These are phyloP conservation scores for Colletotrichum liaoningense DNA, from an alignment of 2,329 filamentous ascomycete genomes.

Conservation along the genomic window DNA sequence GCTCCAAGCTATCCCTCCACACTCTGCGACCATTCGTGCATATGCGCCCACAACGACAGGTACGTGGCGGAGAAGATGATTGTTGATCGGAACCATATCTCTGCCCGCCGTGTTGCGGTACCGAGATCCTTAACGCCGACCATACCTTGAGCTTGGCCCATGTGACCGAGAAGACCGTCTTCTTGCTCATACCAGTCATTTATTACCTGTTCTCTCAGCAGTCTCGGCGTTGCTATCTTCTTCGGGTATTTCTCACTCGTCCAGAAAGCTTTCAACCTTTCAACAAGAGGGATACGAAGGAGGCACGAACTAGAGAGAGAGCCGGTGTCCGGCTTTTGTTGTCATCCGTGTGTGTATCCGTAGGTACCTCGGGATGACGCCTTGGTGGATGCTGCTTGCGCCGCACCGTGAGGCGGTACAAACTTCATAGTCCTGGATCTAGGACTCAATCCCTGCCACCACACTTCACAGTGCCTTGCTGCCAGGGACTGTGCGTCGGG, in stretches of 20 bases:
- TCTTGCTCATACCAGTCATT: background rate
- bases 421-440: constrained; percentile 28
- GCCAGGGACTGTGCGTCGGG: constrained; percentile 27
- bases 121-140: background rate
- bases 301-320: background rate
- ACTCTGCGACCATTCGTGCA: constrained; percentile 30
- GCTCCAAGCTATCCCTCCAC: constrained; percentile 14
- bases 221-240: background rate
- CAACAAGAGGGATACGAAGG: background rate
- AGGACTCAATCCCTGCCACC: constrained; percentile 28
- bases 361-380: constrained; percentile 25
- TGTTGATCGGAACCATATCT: constrained; percentile 17
- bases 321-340: background rate
- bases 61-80: constrained; percentile 17
- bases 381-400: constrained; percentile 17
- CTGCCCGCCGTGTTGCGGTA: background rate
- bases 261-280: background rate
- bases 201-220: background rate
- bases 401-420: constrained; percentile 5
- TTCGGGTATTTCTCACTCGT: background rate
- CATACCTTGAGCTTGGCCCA: background rate
- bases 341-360: background rate
- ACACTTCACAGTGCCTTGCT: constrained; percentile 6
- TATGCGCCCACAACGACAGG: constrained; percentile 25
- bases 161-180: background rate